Evolutionary conservation across 768 basidiomycete genomes (phyloP).

Genomic region (Asterophora parasitica): DNA sequence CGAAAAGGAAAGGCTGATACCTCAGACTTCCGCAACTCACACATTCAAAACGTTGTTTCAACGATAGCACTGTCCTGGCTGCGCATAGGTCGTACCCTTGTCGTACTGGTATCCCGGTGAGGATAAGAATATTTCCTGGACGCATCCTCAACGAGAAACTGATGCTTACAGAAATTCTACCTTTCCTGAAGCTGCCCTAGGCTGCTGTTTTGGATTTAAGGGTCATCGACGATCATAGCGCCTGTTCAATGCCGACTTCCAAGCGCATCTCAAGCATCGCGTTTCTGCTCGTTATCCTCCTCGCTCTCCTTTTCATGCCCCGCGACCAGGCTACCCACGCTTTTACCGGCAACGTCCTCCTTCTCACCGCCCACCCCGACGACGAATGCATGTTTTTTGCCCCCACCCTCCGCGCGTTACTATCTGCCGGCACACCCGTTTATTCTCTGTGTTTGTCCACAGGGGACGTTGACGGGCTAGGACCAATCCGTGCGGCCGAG

Average conservation of each 20-base stretch:
- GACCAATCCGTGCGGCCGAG: conserved; percentile 54
- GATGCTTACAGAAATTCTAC: too few relatives aligned
- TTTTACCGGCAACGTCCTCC: conserved; percentile 36
- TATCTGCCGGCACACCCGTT: conserved; percentile 7
- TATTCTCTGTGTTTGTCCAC: conserved; percentile 70
- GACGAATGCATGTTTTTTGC: conserved; percentile 95
- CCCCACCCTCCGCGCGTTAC: conserved; percentile 67
- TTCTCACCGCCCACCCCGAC: conserved; percentile 91
- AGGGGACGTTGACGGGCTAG: conserved; percentile 79
- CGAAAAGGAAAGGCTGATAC: too few relatives aligned
- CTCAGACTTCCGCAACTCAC: too few relatives aligned
- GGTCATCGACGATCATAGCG: neutral
- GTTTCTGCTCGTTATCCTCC: conserved; percentile 26
- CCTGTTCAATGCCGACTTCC: too few relatives aligned
- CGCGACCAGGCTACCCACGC: conserved; percentile 21
- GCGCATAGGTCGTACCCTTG: too few relatives aligned
- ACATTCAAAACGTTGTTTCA: too few relatives aligned
- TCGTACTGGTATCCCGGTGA: too few relatives aligned
- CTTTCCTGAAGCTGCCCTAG: too few relatives aligned
- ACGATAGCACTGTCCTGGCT: too few relatives aligned
- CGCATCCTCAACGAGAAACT: too few relatives aligned
- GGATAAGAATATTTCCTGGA: too few relatives aligned
- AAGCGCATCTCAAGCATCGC: conserved; percentile 17
- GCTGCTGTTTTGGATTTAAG: too few relatives aligned
- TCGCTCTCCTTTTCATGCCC: conserved; percentile 29